Base-by-base conservation (phyloP, 768 basidiomycete species). In the Crucibulum laeve region DNA sequence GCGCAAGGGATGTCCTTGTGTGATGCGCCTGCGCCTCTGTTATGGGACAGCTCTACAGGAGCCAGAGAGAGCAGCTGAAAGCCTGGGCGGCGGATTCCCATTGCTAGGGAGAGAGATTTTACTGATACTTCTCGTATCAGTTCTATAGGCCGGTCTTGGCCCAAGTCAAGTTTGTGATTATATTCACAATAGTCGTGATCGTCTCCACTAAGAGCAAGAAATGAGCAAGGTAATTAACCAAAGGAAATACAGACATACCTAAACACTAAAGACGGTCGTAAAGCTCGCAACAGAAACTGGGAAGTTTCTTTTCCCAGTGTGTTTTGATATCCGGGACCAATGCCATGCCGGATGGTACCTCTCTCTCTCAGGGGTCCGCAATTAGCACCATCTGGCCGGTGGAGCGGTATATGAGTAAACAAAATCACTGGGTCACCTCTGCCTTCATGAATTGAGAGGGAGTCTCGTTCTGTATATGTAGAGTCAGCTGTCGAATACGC, bases 121-220 rank as follows among this genome's bases (percentile, higher is more conserved):
- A 97, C 78, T 0, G 91, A 88, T 15, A 94, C 74, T 65, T 98
- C 94, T 40, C 73, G 76, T 10, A 79, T 66, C 25, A 61, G 61
- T 19, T 59, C 53, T 14, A 49, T 25, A 25, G 46, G 46, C n/a
- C 47, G n/a, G n/a, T 47, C n/a, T 15, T 26, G 42, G 43, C 37
- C 39, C 43, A 48, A 49, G 42, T 61, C 57, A 49, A 63, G 51
- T 22, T 46, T 84, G 80, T 57, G 69, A 10, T 41, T 68, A 55
- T 82, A 80, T 67, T 89, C 89, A 62, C 95, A 98, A 51, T 94
- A 91, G 55, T 97, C 95, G 59, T 96, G 93, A 56, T 97, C 93
- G 61, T 97, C 92, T 4, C 91, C 95, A 52, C 89, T 91, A 47
- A 32, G 41, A 23, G 36, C 43, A 30, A 33, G 46, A 26, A 44